Evolutionary conservation across 2,329 filamentous ascomycete species (phyloP).

Genomic region (Epichloe elymi): DNA sequence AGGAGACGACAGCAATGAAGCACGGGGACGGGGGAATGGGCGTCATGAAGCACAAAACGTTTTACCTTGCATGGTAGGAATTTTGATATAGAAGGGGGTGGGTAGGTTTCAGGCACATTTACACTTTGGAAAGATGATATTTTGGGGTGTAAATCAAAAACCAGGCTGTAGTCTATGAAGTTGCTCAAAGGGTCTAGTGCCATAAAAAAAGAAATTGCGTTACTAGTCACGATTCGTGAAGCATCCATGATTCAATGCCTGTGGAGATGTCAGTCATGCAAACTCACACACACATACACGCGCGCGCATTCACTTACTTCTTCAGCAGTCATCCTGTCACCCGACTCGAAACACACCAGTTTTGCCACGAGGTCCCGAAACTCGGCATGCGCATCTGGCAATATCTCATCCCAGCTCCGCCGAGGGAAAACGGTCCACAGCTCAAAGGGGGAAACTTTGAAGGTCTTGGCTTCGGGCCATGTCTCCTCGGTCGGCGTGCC

Average conservation of each 20-base stretch:
- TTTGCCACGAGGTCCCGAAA: constrained; percentile 53
- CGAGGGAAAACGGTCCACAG: constrained; percentile 68
- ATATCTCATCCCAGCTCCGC: constrained; percentile 54
- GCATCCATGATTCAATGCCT: constrained; percentile 14
- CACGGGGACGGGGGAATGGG: no score
- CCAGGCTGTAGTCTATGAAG: no score
- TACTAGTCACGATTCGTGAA: constrained; percentile 1
- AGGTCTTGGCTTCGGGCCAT: constrained; percentile 67
- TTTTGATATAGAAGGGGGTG: no score
- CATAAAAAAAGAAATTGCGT: no score
- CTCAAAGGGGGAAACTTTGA: constrained; percentile 71
- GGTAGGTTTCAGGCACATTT: no score
- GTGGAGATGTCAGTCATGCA: not conserved
- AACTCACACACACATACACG: not conserved
- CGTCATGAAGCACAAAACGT: not conserved
- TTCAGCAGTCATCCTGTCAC: constrained; percentile 50
- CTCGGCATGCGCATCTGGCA: constrained; percentile 44
- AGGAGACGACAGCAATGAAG: constrained; percentile 20
- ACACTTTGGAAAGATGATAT: no score
- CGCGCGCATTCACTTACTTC: constrained; percentile 15
- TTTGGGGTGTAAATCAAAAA: no score
- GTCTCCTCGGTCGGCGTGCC: constrained; percentile 69
- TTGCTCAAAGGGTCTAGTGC: no score
- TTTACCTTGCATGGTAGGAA: no score
- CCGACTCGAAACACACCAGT: constrained; percentile 59